phyloP scores from a whole-genome alignment of 345 rosid genomes.

The Camelina neglecta region DNA sequence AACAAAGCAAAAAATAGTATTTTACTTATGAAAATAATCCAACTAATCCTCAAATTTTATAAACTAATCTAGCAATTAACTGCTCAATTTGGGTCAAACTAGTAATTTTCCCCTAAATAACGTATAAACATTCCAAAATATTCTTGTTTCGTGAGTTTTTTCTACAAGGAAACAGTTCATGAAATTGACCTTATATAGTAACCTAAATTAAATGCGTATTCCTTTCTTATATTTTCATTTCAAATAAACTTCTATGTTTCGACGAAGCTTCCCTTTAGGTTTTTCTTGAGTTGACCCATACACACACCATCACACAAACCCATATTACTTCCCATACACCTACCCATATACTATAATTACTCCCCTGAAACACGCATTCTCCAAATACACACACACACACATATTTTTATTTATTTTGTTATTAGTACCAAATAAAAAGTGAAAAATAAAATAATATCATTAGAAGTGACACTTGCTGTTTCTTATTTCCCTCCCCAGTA shows the following conservation, averaged over 20 bases:
- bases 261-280: conserved; percentile 32
- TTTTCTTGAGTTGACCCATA: conserved; percentile 43
- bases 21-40: too few relatives aligned
- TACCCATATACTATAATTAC: conserved; percentile 46
- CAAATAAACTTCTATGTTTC: neutral
- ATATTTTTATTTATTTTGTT: neutral
- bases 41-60: too few relatives aligned
- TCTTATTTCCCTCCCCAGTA: conserved; percentile 36
- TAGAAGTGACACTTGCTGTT: conserved; percentile 43
- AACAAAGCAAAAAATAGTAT: too few relatives aligned
- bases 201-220: conserved; percentile 28
- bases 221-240: too few relatives aligned
- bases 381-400: conserved; percentile 4
- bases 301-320: conserved; percentile 27
- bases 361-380: conserved; percentile 41
- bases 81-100: too few relatives aligned
- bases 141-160: conserved; percentile 23
- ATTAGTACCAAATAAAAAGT: conserved; percentile 27
- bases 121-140: conserved; percentile 24
- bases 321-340: conserved; percentile 45
- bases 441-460: conserved; percentile 38
- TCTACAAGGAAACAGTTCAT: conserved; percentile 13
- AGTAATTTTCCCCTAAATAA: neutral
- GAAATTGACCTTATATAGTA: conserved; percentile 34
- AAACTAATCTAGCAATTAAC: too few relatives aligned